Conservation (phyloP, 495 filamentous ascomycete genomes). For the Penicillium atrosanguineum region DNA sequence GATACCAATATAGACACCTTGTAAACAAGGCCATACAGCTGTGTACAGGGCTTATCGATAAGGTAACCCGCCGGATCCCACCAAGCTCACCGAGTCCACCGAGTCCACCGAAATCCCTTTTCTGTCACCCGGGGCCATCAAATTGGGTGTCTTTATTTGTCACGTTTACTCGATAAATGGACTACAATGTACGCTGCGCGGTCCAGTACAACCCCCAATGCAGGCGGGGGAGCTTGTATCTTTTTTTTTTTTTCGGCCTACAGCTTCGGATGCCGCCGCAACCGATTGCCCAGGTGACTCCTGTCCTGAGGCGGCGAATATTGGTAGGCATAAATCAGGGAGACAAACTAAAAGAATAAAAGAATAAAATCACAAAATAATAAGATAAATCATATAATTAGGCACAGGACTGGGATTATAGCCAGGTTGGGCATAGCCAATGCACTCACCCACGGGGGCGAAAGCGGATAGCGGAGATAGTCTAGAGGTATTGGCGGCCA, state of each 20-base stretch:
- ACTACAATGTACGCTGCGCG: slow-evolving; percentile 28
- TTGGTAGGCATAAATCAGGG: neutral
- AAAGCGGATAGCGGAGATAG: slow-evolving; percentile 21
- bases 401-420: neutral
- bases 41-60: slow-evolving; percentile 22
- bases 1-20: neutral
- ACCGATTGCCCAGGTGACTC: neutral
- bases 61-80: slow-evolving; percentile 1
- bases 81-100: neutral
- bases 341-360: neutral
- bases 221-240: slow-evolving; percentile 2
- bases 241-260: slow-evolving; percentile 16
- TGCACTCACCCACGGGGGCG: slow-evolving; percentile 7
- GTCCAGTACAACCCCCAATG: slow-evolving; percentile 21
- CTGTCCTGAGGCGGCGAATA: neutral
- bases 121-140: slow-evolving; percentile 12
- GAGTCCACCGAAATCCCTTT: slow-evolving; percentile 26
- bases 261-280: slow-evolving; percentile 10
- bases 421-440: neutral
- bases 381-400: neutral
- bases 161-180: slow-evolving; percentile 25
- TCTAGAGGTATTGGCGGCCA: slow-evolving; percentile 29
- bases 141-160: slow-evolving; percentile 32
- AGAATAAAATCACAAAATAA: neutral
- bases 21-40: too few relatives aligned